phyloP scores from a whole-genome alignment of 2,329 filamentous ascomycete genomes.

The Arthroderma uncinatum region DNA sequence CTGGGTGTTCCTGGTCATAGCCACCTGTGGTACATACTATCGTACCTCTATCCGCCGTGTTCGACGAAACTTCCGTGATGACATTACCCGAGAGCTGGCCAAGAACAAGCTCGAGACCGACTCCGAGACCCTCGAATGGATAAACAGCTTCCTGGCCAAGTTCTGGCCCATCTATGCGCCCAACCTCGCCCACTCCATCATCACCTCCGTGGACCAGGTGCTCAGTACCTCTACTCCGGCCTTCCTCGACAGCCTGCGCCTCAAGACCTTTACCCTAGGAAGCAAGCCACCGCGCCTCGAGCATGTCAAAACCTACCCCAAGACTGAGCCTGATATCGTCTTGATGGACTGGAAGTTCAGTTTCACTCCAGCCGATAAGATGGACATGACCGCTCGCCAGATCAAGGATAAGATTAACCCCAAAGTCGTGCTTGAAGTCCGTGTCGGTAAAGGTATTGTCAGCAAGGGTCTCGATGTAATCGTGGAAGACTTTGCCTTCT shows the following conservation, averaged over 20 bases:
- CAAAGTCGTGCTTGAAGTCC: slow-evolving; percentile 88
- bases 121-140: slow-evolving; percentile 91
- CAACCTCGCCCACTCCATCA: slow-evolving; percentile 80
- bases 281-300: slow-evolving; percentile 93
- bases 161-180: slow-evolving; percentile 99
- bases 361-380: slow-evolving; percentile 89
- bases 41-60: slow-evolving; percentile 88
- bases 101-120: slow-evolving; percentile 83
- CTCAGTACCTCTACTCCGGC: slow-evolving; percentile 82
- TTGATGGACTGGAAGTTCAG: slow-evolving; percentile 99
- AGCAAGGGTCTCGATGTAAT: slow-evolving; percentile 96
- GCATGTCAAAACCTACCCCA: slow-evolving; percentile 96
- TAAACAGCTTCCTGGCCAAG: slow-evolving; percentile 95
- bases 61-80: slow-evolving; percentile 89
- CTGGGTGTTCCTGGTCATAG: slow-evolving; percentile 92
- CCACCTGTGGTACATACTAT: slow-evolving; percentile 86
- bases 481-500: slow-evolving; percentile 94
- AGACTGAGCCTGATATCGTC: slow-evolving; percentile 86
- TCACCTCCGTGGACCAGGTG: slow-evolving; percentile 91
- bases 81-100: slow-evolving; percentile 77
- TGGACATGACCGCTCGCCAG: slow-evolving; percentile 82
- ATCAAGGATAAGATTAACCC: slow-evolving; percentile 94
- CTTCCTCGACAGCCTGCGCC: slow-evolving; percentile 84
- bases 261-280: slow-evolving; percentile 88
- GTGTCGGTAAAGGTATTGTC: slow-evolving; percentile 89